phyloP scores from a whole-genome alignment of 2,329 filamentous ascomycete genomes.

The Berkeleyomyces basicola region DNA sequence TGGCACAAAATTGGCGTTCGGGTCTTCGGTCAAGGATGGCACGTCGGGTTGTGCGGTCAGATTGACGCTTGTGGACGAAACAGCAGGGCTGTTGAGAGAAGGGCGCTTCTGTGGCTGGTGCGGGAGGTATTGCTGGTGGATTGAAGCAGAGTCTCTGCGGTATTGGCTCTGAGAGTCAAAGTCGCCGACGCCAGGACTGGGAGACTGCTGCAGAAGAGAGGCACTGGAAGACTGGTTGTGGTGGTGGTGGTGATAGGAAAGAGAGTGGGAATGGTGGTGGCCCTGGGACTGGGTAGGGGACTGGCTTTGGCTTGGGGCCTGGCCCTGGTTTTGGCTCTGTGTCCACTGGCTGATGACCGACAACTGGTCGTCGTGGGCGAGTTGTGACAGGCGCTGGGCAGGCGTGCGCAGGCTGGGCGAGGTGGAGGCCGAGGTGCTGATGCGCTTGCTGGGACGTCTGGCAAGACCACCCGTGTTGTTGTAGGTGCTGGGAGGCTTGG shows the following conservation, averaged over 20 bases:
- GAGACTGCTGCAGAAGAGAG: conserved; percentile 1
- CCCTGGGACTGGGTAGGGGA: conserved; percentile 19
- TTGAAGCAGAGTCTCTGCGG: conserved; percentile 14
- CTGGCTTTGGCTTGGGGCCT: neutral
- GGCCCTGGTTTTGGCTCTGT: neutral
- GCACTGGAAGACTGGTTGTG: conserved; percentile 13
- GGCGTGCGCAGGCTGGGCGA: conserved; percentile 15
- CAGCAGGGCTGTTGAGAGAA: conserved; percentile 3
- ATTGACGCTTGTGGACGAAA: conserved; percentile 2
- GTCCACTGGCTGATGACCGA: conserved; percentile 13
- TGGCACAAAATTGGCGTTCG: conserved; percentile 14
- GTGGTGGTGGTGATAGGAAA: conserved; percentile 16
- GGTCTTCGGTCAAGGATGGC: neutral
- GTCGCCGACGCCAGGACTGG: conserved; percentile 27
- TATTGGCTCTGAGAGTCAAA: conserved; percentile 19
- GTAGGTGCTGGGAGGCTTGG: conserved; percentile 20
- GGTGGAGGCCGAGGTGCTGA: conserved; percentile 30
- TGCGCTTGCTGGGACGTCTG: conserved; percentile 41
- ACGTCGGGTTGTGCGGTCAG: conserved; percentile 9
- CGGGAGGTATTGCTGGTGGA: conserved; percentile 20
- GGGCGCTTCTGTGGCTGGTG: conserved; percentile 20
- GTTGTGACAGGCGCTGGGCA: conserved; percentile 9
- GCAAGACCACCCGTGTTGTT: conserved; percentile 32
- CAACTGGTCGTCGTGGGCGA: conserved; percentile 12
- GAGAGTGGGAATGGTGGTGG: conserved; percentile 24